Conservation (phyloP, 2,329 filamentous ascomycete species). For the Hypoxylon rubiginosum region DNA sequence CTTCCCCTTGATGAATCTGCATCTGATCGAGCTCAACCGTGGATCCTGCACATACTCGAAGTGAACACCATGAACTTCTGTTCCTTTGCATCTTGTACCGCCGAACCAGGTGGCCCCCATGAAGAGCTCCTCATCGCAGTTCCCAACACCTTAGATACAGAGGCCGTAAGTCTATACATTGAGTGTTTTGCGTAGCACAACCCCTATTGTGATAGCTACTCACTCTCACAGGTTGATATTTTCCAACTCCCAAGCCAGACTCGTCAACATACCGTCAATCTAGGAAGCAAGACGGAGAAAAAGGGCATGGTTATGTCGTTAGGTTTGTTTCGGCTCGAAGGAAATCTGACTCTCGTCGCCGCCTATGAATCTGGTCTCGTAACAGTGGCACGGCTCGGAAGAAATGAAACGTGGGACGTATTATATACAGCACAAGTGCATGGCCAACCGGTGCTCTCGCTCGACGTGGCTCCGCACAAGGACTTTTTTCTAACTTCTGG, state of each 20-base stretch:
- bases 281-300: slow-evolving; percentile 59
- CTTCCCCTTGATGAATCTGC: slow-evolving; percentile 76
- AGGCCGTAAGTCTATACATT: slow-evolving; percentile 65
- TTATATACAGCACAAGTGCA: slow-evolving; percentile 78
- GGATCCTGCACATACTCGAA: slow-evolving; percentile 85
- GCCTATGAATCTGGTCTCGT: slow-evolving; percentile 90
- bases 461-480: slow-evolving; percentile 66
- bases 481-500: slow-evolving; percentile 82
- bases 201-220: slow-evolving; percentile 10
- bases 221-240: slow-evolving; percentile 74
- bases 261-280: slow-evolving; percentile 70
- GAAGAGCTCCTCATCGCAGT: slow-evolving; percentile 78
- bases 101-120: slow-evolving; percentile 47
- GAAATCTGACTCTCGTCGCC: slow-evolving; percentile 72
- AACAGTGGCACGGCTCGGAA: slow-evolving; percentile 71
- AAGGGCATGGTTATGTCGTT: slow-evolving; percentile 93
- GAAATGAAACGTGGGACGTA: slow-evolving; percentile 59
- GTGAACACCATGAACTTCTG: slow-evolving; percentile 98
- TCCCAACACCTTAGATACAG: slow-evolving; percentile 80
- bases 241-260: slow-evolving; percentile 83
- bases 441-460: slow-evolving; percentile 83
- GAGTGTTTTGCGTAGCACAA: background rate
- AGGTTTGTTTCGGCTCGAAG: slow-evolving; percentile 66
- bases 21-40: slow-evolving; percentile 73
- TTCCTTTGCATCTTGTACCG: slow-evolving; percentile 76